Base-by-base conservation (phyloP, 805 yeast species). In the Zygoascus bituminiphila region DNA sequence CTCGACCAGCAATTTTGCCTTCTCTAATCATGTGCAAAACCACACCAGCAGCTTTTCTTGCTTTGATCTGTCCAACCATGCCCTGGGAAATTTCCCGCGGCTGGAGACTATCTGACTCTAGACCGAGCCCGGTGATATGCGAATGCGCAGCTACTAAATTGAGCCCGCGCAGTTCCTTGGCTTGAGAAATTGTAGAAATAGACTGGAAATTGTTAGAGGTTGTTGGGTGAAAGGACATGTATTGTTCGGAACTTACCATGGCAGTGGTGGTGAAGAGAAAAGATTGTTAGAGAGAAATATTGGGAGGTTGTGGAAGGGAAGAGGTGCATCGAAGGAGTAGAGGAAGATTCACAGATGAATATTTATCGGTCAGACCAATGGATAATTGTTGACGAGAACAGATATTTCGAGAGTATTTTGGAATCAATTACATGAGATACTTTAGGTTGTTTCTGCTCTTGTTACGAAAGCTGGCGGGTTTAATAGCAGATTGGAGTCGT, bases 131-230 rank as follows among this genome's bases (percentile, higher is more conserved):
- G 21, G 93, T 77, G 64, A 93, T 93, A 68, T 93, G 99, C 5
- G 97, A 88, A 67, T 93, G 99, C n/a, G 98, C 96, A 1, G 98
- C 96, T 49, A 88, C 82, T 57, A 88, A 75, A 45, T 89, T 82
- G 49, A 86, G 73, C n/a, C 81, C 78, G 45, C 78, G 74, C 40
- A 74, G 61, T 52, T 78, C 79, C 51, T 70, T 75, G 44, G 73
- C 68, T 45, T 70, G 70, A 29, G 68, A 62, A 24, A 66, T 62
- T 22, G 74, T 68, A 20, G 70, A 56, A 46, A 68, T 67, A 22
- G 69, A 58, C 70, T 64, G 15, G 38, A 20, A 4, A 33, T n/a
- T 20, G 33, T 39, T 39, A 39, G 45, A 15, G 21, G 25, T 19
- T 29, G 10, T 12, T 29, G 3, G 10, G 15, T 36, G 39, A 20